Evolutionary conservation across 257 asterid genomes (phyloP).

Genomic region (Orobanche coerulescens): DNA sequence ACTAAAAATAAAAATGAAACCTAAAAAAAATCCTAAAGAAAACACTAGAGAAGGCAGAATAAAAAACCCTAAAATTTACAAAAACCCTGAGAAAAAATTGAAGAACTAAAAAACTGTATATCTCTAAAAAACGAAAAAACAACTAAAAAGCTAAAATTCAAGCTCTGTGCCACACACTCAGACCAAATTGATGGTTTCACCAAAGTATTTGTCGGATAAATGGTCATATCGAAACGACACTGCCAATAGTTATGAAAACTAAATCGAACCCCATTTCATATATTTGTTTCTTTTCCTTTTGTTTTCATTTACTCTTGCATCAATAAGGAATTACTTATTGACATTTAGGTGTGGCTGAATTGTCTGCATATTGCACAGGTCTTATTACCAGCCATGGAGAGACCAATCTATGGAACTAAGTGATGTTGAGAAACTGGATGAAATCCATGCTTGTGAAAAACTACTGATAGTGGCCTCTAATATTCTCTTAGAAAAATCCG

Average conservation of each 20-base stretch:
- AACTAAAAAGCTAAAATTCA: no score
- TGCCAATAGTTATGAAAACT: neutral
- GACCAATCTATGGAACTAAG: slow-evolving; percentile 37
- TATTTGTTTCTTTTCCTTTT: neutral
- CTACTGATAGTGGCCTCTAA: slow-evolving; percentile 51
- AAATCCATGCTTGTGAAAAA: slow-evolving; percentile 64
- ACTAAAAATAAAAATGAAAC: no score
- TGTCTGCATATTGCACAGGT: slow-evolving; percentile 38
- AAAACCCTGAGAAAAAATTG: no score
- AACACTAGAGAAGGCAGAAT: no score
- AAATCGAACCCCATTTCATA: neutral
- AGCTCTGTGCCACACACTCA: no score
- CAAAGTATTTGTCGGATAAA: no score
- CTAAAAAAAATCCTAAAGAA: no score
- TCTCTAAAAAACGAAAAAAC: no score
- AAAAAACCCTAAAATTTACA: no score
- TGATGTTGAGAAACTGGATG: slow-evolving; percentile 41
- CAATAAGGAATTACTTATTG: neutral
- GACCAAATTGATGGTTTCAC: no score
- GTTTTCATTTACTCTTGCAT: neutral
- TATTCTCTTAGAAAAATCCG: slow-evolving; percentile 32
- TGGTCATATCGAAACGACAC: neutral
- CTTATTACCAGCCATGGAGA: slow-evolving; percentile 68
- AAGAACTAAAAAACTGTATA: no score
- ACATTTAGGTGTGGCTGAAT: neutral